phyloP scores from a whole-genome alignment of 129 eudicot species.

The Lactuca saligna region DNA sequence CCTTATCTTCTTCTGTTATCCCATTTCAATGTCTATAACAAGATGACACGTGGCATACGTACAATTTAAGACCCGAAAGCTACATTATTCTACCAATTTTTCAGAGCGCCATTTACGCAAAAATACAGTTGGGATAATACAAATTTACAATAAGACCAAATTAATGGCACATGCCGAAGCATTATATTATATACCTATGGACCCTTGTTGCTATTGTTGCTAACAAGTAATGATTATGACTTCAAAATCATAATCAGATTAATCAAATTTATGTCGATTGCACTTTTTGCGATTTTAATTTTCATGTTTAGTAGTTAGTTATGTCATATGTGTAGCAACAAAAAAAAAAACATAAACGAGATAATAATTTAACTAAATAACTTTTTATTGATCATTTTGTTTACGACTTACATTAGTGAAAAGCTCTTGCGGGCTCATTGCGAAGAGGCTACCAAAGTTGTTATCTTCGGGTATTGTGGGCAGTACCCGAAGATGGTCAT shows the following conservation, averaged over 20 bases:
- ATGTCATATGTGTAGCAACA: background rate
- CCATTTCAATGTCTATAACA: conserved; percentile 16
- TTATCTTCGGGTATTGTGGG: conserved; percentile 28
- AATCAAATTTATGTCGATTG: background rate
- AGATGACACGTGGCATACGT: conserved; percentile 19
- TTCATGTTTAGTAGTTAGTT: background rate
- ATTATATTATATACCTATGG: conserved; percentile 12
- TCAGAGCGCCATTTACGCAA: conserved; percentile 26
- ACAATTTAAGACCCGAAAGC: conserved; percentile 28
- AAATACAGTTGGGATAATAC: conserved; percentile 2
- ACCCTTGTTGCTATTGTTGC: conserved; percentile 16
- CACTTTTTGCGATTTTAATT: background rate
- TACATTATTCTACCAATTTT: conserved; percentile 17
- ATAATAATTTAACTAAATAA: conserved; percentile 31
- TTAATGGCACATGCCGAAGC: conserved; percentile 21
- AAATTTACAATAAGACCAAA: background rate
- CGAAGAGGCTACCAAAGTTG: conserved; percentile 68
- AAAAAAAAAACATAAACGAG: background rate
- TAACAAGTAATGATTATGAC: background rate
- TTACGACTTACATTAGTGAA: conserved; percentile 48
- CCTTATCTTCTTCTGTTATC: conserved; percentile 24
- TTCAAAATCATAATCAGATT: background rate
- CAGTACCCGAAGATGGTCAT: conserved; percentile 61
- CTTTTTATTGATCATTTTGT: conserved; percentile 56
- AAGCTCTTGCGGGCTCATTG: conserved; percentile 62